These are phyloP conservation scores for Botrytis sinoallii DNA, from an alignment of 2,329 filamentous ascomycete species.

Conservation along the genomic window DNA sequence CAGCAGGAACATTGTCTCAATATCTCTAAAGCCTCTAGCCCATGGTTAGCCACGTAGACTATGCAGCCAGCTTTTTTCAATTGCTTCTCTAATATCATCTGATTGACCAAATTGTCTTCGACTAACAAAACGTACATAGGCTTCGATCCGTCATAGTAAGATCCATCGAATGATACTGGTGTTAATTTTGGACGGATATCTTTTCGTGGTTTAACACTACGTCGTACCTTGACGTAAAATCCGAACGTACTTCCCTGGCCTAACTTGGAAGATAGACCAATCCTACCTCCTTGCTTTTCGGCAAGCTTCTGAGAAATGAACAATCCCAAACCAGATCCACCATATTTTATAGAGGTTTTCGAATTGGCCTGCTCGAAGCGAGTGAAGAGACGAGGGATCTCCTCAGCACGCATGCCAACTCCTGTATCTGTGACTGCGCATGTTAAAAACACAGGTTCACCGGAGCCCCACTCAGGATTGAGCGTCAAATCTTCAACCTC, in stretches of 20 bases:
- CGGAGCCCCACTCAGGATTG: conserved; percentile 36
- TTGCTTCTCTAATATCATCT: conserved; percentile 51
- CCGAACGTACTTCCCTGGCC: conserved; percentile 71
- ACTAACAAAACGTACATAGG: conserved; percentile 48
- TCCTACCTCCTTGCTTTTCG: conserved; percentile 71
- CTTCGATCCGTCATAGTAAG: conserved; percentile 53
- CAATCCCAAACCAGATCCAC: conserved; percentile 72
- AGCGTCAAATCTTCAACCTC: conserved; percentile 24
- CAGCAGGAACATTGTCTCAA: conserved; percentile 29
- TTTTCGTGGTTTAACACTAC: conserved; percentile 6
- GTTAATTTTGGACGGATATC: neutral
- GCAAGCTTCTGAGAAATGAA: conserved; percentile 77
- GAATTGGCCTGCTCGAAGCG: conserved; percentile 76
- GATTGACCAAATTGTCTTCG: conserved; percentile 61
- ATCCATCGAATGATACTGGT: neutral
- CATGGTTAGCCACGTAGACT: conserved; percentile 54
- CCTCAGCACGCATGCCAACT: conserved; percentile 64
- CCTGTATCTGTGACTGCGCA: conserved; percentile 77
- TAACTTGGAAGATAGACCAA: conserved; percentile 66
- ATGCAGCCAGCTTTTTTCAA: conserved; percentile 45
- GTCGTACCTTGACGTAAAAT: conserved; percentile 66
- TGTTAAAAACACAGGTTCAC: conserved; percentile 60
- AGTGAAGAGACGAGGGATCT: conserved; percentile 72
- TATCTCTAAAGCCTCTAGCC: conserved; percentile 52
- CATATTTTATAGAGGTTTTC: conserved; percentile 72